Evolutionary conservation across 2,329 filamentous ascomycete species (phyloP), one percentile per base, ranked within the genome.

Genomic region (Apiospora arundinis): DNA sequence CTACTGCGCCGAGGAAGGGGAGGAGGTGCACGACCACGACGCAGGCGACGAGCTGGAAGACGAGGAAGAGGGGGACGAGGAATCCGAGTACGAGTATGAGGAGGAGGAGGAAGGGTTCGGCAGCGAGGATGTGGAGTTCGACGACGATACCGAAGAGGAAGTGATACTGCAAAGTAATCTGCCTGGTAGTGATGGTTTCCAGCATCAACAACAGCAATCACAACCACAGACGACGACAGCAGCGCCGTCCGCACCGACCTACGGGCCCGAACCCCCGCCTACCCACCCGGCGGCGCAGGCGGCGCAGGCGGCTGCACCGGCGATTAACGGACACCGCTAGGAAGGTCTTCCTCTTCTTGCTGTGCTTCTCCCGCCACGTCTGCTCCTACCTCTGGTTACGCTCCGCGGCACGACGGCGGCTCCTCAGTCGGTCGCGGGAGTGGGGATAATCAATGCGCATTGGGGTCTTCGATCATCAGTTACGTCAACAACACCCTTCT

Each of bases 61-160:
- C 74, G 91, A 88, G 76, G 90, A 91, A 44, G 88, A 90, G 40
- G 89, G 90, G 9, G 90, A 87, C 74, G 90, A 90, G 72, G 89
- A 89, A 9, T 90, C 87, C 75, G 90, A 89, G 72, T 89, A 89
- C 70, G 87, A 87, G 70, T 90, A 90, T 74, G 90, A 92, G 76
- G 89, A 91, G 76, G 90, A 92, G 77, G 89, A 90, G 72, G 87
- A 89, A 40, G 88, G 90, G 72, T 32, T 46, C 32, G 37, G 67
- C 46, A 49, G 48, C 25, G 67, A 69, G 37, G 67, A 56, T 18
- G 67, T 40, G 9, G 28, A 49, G 21, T 32, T 49, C 16, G 67
- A 52, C 37, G 46, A 69, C 28, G 44, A 44, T 25, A 46, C 40
- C 14, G 65, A 67, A n/a, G 65, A 67, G 21, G 56, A 63, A 12